Conservation (phyloP, 495 filamentous ascomycete species). For the Talaromyces thailandensis region DNA sequence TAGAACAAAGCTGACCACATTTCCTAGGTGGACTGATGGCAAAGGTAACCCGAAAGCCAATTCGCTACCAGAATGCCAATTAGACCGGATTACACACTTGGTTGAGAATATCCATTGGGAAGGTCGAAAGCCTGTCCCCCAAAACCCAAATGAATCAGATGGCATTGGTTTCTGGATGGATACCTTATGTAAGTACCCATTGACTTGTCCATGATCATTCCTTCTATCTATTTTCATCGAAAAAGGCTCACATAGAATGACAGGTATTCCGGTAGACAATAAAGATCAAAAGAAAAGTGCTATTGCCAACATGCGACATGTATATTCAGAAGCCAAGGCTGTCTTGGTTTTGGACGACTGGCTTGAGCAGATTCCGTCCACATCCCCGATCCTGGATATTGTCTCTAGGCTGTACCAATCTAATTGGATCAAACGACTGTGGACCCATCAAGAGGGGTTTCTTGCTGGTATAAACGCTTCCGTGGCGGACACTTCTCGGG, state of each 20-base stretch:
- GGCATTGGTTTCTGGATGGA: constrained; percentile 4
- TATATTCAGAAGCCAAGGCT: not conserved
- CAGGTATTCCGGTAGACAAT: not conserved
- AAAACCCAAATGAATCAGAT: not conserved
- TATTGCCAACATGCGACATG: not conserved
- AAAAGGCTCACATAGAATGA: no score
- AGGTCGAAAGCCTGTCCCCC: not conserved
- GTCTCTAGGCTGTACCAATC: constrained; percentile 3
- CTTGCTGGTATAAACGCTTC: not conserved
- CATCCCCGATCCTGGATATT: not conserved
- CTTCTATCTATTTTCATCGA: no score
- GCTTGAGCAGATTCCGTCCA: constrained; percentile 3
- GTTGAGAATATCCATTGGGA: constrained; percentile 5
- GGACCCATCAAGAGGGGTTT: constrained; percentile 7
- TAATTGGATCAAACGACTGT: constrained; percentile 4
- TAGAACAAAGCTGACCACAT: not conserved
- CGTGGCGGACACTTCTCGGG: not conserved
- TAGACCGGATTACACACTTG: not conserved
- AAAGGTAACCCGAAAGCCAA: not conserved
- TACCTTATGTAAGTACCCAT: constrained; percentile 1
- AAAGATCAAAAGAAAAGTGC: not conserved
- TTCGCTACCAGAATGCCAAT: constrained; percentile 3
- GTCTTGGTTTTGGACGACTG: constrained; percentile 1
- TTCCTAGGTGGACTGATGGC: not conserved
- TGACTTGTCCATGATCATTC: not conserved